Percentiles rank a stretch among this genome's conserved stretches.
These are phyloP conservation scores for Trichoderma koningii DNA, from an alignment of 2,329 filamentous ascomycete genomes.

Conservation along the genomic window DNA sequence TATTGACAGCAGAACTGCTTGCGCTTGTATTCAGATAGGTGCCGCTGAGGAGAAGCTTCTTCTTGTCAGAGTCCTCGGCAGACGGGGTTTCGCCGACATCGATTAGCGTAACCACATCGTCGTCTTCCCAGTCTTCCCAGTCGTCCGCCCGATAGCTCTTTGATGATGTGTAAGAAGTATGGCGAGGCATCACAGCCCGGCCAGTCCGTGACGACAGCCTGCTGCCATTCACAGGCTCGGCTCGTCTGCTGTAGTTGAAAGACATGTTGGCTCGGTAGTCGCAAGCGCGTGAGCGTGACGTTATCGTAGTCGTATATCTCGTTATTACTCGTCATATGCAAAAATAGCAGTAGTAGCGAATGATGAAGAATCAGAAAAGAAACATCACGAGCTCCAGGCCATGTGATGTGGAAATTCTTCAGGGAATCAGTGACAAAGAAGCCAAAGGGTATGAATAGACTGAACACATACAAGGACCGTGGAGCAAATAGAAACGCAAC, in stretches of 20 bases:
- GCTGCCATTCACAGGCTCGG: constrained; percentile 24
- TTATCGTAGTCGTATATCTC: constrained; percentile 9
- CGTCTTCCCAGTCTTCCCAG: constrained; percentile 59
- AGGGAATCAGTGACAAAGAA: constrained; percentile 2
- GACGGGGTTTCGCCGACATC: constrained; percentile 42
- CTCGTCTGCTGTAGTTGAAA: constrained; percentile 24
- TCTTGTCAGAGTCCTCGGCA: not conserved
- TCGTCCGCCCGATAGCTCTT: constrained; percentile 42
- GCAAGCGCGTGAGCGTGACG: constrained; percentile 9
- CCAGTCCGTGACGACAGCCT: constrained; percentile 2
- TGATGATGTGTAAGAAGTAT: constrained; percentile 27
- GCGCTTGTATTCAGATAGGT: not conserved
- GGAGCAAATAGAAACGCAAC: constrained; percentile 10
- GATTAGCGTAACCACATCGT: constrained; percentile 47
- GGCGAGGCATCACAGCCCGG: constrained; percentile 30
- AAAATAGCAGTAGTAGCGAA: not conserved
- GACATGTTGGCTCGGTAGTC: constrained; percentile 27
- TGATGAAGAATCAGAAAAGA: not conserved
- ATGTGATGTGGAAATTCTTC: constrained; percentile 1
- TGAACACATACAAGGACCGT: not conserved
- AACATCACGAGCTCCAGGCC: constrained; percentile 26
- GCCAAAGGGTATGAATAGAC: not conserved
- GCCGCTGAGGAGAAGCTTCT: constrained; percentile 4
- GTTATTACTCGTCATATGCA: constrained; percentile 7
- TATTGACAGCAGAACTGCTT: constrained; percentile 14